These are phyloP conservation scores for Blastocladiella britannica DNA, from an alignment of 192 early-diverging fungal genomes.

Conservation along the genomic window DNA sequence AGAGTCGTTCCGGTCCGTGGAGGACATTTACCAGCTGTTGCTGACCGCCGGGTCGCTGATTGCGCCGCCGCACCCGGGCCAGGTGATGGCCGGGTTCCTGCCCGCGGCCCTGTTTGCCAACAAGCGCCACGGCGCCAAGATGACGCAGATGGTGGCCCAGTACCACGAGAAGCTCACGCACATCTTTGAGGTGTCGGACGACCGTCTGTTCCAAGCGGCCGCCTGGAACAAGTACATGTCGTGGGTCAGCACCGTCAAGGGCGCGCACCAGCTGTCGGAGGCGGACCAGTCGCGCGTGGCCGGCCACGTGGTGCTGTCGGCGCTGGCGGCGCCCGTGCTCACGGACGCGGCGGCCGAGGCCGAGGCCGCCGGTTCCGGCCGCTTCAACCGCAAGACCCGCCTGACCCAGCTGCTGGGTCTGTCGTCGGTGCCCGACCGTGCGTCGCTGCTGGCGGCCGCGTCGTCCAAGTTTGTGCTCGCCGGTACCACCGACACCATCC, in stretches of 20 bases:
- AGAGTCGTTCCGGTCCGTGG: conserved; percentile 88
- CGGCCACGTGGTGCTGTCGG: conserved; percentile 77
- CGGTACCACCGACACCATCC: conserved; percentile 69
- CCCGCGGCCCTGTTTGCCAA: neutral
- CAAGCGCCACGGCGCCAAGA: conserved; percentile 1
- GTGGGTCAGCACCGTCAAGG: conserved; percentile 42
- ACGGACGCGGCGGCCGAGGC: conserved; percentile 48
- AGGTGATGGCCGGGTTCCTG: neutral
- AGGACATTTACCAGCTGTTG: conserved; percentile 91
- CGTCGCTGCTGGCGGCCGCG: conserved; percentile 75
- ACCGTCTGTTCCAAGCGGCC: conserved; percentile 94
- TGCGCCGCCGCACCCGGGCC: conserved; percentile 68
- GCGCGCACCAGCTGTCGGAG: conserved; percentile 57
- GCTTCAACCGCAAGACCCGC: conserved; percentile 52
- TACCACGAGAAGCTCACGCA: conserved; percentile 96
- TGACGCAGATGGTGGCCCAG: conserved; percentile 72
- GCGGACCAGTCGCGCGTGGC: conserved; percentile 78
- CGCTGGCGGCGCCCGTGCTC: conserved; percentile 90
- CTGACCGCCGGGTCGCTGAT: conserved; percentile 46
- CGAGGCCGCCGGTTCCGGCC: conserved; percentile 52
- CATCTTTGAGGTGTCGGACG: conserved; percentile 91
- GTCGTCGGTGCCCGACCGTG: conserved; percentile 59
- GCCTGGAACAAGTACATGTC: conserved; percentile 84
- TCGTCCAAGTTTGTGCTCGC: conserved; percentile 64
- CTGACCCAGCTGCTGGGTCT: conserved; percentile 76